phyloP scores from a whole-genome alignment of 164 flowering plant genomes.

The Saururus chinensis region DNA sequence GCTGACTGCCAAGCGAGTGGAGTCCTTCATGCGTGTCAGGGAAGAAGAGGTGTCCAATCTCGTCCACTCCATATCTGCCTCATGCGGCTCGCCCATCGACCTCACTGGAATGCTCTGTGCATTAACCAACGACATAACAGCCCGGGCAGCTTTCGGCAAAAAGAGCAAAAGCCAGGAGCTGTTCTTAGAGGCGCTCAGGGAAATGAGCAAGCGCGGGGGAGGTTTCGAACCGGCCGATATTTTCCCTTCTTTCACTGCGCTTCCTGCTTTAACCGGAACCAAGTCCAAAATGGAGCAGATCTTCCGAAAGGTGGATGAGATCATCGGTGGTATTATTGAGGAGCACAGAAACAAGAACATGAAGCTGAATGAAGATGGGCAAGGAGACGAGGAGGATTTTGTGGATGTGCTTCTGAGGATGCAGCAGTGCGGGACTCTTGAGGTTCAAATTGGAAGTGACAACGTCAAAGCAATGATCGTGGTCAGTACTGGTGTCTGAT shows the following conservation, averaged over 20 bases:
- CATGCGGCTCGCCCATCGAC: conserved; percentile 3
- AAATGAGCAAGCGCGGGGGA: background rate
- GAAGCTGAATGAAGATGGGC: background rate
- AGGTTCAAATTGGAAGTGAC: conserved; percentile 6
- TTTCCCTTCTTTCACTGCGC: conserved; percentile 16
- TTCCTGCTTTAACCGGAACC: conserved; percentile 13
- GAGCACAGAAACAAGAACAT: conserved; percentile 6
- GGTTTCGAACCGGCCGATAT: conserved; percentile 17
- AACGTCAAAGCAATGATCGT: conserved; percentile 16
- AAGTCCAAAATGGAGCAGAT: conserved; percentile 10
- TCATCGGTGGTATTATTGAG: conserved; percentile 14
- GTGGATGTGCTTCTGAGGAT: conserved; percentile 5
- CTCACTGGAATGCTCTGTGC: background rate
- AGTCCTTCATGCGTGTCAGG: conserved; percentile 14
- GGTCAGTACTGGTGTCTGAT: conserved; percentile 8
- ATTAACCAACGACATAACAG: background rate
- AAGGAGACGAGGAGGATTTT: conserved; percentile 1
- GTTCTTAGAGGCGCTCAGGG: conserved; percentile 3
- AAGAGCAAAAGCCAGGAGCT: background rate
- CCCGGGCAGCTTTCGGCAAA: background rate
- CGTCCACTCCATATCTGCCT: conserved; percentile 6
- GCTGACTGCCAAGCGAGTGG: conserved; percentile 19
- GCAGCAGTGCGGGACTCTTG: background rate
- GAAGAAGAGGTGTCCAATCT: conserved; percentile 16
- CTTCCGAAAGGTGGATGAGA: conserved; percentile 13